phyloP scores from a whole-genome alignment of 768 basidiomycete genomes.

The Hygrophorus russula region DNA sequence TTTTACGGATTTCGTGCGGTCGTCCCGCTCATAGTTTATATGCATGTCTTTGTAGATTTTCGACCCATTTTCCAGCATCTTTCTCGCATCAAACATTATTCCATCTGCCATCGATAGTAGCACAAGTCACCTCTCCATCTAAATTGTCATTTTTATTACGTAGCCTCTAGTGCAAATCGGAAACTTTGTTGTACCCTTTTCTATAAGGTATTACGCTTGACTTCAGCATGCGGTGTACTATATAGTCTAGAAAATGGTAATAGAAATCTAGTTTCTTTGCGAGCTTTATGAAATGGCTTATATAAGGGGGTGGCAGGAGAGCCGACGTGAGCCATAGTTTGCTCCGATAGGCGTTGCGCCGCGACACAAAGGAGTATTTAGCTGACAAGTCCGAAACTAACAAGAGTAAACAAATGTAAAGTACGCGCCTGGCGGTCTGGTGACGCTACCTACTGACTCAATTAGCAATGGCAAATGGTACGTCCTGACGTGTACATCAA shows the following conservation, averaged over 20 bases:
- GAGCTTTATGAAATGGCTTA: too few relatives aligned
- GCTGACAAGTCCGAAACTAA: background rate
- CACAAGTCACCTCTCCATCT: too few relatives aligned
- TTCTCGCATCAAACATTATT: background rate
- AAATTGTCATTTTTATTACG: background rate
- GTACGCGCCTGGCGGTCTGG: background rate
- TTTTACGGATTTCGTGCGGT: conserved; percentile 74
- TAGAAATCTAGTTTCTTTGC: too few relatives aligned
- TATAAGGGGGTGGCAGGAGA: too few relatives aligned
- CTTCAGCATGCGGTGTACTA: too few relatives aligned
- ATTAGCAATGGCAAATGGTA: too few relatives aligned
- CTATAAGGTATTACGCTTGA: too few relatives aligned
- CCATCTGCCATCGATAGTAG: conserved; percentile 13
- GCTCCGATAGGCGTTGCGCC: too few relatives aligned
- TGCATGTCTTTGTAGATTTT: conserved; percentile 1
- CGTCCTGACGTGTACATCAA: too few relatives aligned
- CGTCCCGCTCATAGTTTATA: conserved; percentile 52
- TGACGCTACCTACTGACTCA: too few relatives aligned
- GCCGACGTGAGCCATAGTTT: too few relatives aligned
- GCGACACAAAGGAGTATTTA: background rate
- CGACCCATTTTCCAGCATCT: conserved; percentile 3
- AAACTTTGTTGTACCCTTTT: background rate
- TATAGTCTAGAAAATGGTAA: too few relatives aligned
- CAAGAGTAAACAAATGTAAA: background rate
- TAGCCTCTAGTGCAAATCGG: background rate